A percentile compares a stretch with the other conserved stretches of the same genome.
phyloP scores from a whole-genome alignment of 305 asterid genomes.

The Lippia alba region DNA sequence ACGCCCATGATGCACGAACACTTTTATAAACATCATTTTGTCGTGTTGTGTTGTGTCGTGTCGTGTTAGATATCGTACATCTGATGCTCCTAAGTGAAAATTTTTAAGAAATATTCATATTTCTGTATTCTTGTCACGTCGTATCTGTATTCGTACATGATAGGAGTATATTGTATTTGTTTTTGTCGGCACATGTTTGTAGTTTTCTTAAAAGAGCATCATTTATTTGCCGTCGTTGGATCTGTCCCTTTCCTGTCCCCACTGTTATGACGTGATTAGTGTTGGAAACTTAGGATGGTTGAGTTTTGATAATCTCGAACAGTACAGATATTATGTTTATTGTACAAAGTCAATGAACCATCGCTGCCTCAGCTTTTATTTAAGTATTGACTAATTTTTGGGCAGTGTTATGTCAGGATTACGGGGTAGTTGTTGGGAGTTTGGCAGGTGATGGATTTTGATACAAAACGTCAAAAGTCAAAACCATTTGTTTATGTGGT shows the following conservation, averaged over 20 bases:
- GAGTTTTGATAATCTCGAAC: constrained; percentile 14
- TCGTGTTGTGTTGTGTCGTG: too few species aligned
- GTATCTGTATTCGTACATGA: too few species aligned
- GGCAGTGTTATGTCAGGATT: constrained; percentile 10
- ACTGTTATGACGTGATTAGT: constrained; percentile 24
- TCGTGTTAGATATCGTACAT: too few species aligned
- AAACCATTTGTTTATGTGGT: constrained; percentile 26
- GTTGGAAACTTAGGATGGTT: constrained; percentile 36
- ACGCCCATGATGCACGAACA: background rate
- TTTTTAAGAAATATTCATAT: too few species aligned
- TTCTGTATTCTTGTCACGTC: too few species aligned
- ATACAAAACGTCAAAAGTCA: too few species aligned
- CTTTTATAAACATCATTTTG: too few species aligned
- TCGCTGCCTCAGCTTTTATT: constrained; percentile 34
- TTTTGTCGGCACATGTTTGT: constrained; percentile 37
- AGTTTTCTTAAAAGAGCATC: constrained; percentile 34
- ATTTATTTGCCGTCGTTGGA: constrained; percentile 44
- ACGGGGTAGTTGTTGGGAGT: constrained; percentile 18
- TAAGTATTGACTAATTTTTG: background rate
- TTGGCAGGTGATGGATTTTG: constrained; percentile 39
- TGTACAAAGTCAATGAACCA: constrained; percentile 44
- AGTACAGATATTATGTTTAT: constrained; percentile 3
- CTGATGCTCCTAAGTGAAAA: too few species aligned
- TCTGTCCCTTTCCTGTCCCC: constrained; percentile 45
- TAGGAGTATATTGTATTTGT: background rate